Evolutionary conservation across 371 early-diverging fungal species (phyloP).

Genomic region (Entomophthora muscae): DNA sequence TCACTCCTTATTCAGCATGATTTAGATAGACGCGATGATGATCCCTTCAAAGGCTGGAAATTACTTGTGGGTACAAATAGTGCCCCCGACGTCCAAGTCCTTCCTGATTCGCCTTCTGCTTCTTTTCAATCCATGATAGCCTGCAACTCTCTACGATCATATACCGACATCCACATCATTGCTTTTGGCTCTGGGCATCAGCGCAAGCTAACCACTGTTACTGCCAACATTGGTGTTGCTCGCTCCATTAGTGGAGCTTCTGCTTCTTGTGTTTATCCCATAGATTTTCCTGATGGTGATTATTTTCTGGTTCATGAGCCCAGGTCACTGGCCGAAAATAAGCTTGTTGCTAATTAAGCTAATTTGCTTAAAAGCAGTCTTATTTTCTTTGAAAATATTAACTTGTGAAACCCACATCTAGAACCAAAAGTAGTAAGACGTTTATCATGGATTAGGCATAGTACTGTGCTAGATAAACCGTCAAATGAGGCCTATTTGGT

Average conservation of each 20-base stretch:
- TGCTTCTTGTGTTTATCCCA: background rate
- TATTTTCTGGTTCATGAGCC: conserved; percentile 1
- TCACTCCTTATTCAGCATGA: background rate
- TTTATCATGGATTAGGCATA: no score
- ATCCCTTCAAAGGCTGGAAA: background rate
- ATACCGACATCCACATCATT: background rate
- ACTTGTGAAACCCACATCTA: no score
- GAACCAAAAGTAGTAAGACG: no score
- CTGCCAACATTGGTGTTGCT: background rate
- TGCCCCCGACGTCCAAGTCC: background rate
- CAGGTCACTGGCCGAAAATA: background rate
- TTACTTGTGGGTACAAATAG: background rate
- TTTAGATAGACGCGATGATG: background rate
- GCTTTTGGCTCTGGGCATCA: background rate
- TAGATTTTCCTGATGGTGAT: conserved; percentile 3
- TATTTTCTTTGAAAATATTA: no score
- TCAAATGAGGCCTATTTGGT: no score
- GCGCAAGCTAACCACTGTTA: background rate
- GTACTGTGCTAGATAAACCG: no score
- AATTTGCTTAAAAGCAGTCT: no score
- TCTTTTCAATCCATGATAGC: background rate
- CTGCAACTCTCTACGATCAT: background rate
- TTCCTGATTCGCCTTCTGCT: background rate
- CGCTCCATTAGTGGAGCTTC: background rate
- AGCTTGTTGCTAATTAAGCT: no score